A percentile compares a stretch with the other conserved stretches of the same genome.
phyloP scores from a whole-genome alignment of 345 rosid genomes.

The Aquilaria yunnanensis region DNA sequence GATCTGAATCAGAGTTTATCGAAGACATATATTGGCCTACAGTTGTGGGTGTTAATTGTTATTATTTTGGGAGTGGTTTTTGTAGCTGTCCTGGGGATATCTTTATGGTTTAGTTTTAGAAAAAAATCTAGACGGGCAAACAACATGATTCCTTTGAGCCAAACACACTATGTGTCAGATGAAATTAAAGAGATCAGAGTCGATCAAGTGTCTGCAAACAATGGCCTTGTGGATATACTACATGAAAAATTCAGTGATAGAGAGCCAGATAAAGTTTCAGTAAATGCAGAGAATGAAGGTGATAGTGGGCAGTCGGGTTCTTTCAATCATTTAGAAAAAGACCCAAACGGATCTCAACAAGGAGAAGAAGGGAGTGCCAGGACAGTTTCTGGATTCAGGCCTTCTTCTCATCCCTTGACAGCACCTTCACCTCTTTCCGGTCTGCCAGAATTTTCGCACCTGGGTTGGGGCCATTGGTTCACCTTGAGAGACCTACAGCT shows the following conservation, averaged over 20 bases:
- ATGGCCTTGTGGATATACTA: constrained; percentile 31
- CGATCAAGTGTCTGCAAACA: constrained; percentile 70
- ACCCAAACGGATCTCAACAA: constrained; percentile 35
- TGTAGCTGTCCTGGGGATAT: constrained; percentile 44
- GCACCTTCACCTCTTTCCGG: constrained; percentile 76
- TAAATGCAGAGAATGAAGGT: constrained; percentile 46
- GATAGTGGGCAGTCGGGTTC: constrained; percentile 54
- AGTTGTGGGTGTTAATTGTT: constrained; percentile 71
- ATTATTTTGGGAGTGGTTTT: constrained; percentile 51
- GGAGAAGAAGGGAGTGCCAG: constrained; percentile 39
- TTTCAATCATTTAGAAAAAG: constrained; percentile 44
- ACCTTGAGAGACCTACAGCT: constrained; percentile 83
- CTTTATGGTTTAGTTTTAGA: constrained; percentile 70
- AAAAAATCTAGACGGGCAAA: constrained; percentile 56
- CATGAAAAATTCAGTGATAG: constrained; percentile 49
- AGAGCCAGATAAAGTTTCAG: constrained; percentile 56
- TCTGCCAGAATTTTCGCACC: constrained; percentile 77
- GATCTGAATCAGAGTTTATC: constrained; percentile 51
- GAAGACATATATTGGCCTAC: constrained; percentile 44
- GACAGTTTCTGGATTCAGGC: constrained; percentile 24
- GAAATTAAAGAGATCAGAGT: constrained; percentile 86
- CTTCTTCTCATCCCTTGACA: constrained; percentile 51
- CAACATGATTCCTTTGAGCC: constrained; percentile 41
- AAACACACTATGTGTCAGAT: constrained; percentile 42
- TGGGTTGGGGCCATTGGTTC: constrained; percentile 99